These are phyloP conservation scores for Phialemoniopsis sp. DNA, from an alignment of 2,329 filamentous ascomycete genomes.

Conservation along the genomic window DNA sequence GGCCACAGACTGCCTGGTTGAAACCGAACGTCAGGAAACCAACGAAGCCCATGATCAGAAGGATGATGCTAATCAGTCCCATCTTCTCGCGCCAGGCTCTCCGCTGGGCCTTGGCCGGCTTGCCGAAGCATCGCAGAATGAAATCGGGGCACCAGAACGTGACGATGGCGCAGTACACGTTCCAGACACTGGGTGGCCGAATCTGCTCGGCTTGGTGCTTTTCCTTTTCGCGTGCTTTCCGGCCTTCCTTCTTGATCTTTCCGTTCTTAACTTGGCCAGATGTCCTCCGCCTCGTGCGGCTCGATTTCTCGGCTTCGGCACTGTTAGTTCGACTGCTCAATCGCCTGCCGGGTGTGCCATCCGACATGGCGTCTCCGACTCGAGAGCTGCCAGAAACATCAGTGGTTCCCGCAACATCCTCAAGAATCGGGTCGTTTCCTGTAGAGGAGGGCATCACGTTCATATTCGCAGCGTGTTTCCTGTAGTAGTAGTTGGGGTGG, in stretches of 20 bases:
- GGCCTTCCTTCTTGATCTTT: conserved; percentile 59
- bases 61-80: conserved; percentile 89
- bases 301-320: conserved; percentile 31
- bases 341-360: conserved; percentile 32
- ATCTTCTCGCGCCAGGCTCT: conserved; percentile 98
- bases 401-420: conserved; percentile 67
- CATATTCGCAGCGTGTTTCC: conserved; percentile 93
- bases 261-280: conserved; percentile 45
- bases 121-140: conserved; percentile 79
- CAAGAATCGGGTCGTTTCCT: conserved; percentile 82
- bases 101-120: conserved; percentile 78
- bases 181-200: conserved; percentile 85
- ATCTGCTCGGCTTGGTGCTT: conserved; percentile 58
- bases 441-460: conserved; percentile 84
- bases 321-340: conserved; percentile 12
- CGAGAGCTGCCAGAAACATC: conserved; percentile 44
- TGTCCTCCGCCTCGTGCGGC: conserved; percentile 22
- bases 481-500: conserved; percentile 94
- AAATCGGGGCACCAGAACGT: conserved; percentile 95
- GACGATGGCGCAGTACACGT: conserved; percentile 87
- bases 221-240: conserved; percentile 27
- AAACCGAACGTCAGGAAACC: conserved; percentile 98
- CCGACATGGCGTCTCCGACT: conserved; percentile 37
- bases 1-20: conserved; percentile 79
- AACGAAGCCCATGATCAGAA: conserved; percentile 81